These are phyloP conservation scores for Penicillium sp. DNA, from an alignment of 2,329 filamentous ascomycete genomes.

Conservation along the genomic window DNA sequence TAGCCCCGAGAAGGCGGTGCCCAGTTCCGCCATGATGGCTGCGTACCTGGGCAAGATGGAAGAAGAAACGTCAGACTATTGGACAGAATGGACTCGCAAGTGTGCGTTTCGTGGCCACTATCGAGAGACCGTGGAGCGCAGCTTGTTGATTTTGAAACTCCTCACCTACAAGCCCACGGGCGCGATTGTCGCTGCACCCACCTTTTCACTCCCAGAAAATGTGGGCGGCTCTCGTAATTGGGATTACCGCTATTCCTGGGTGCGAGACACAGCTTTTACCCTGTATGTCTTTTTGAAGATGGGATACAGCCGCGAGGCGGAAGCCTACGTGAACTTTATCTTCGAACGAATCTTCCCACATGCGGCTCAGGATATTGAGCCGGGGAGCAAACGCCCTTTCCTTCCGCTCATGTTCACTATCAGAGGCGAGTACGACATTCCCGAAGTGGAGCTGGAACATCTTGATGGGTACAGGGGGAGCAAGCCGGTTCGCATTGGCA, in stretches of 20 bases:
- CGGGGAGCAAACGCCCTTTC: conserved; percentile 53
- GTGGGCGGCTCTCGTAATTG: conserved; percentile 64
- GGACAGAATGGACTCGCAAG: conserved; percentile 71
- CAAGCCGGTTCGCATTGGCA: conserved; percentile 72
- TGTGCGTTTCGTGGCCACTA: conserved; percentile 71
- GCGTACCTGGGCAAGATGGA: conserved; percentile 62
- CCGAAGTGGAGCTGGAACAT: conserved; percentile 67
- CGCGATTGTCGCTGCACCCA: conserved; percentile 73
- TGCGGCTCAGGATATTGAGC: conserved; percentile 55
- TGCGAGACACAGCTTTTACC: conserved; percentile 74
- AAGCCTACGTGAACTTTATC: conserved; percentile 78
- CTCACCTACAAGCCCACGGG: conserved; percentile 77
- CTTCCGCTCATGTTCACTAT: conserved; percentile 83
- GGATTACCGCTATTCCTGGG: conserved; percentile 65
- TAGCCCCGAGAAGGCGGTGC: conserved; percentile 60
- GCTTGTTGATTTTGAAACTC: conserved; percentile 72
- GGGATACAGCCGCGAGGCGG: conserved; percentile 73
- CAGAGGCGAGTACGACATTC: conserved; percentile 71
- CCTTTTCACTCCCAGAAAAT: conserved; percentile 74
- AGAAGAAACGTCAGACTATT: conserved; percentile 68
- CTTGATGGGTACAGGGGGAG: conserved; percentile 72
- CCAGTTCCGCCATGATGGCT: conserved; percentile 60
- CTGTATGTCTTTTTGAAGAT: conserved; percentile 74
- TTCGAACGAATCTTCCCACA: conserved; percentile 62
- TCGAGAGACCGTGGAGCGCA: conserved; percentile 69